Evolutionary conservation across 2,329 filamentous ascomycete genomes (phyloP), one percentile per base, ranked within the genome.

Genomic region (Nothopassalora personata): DNA sequence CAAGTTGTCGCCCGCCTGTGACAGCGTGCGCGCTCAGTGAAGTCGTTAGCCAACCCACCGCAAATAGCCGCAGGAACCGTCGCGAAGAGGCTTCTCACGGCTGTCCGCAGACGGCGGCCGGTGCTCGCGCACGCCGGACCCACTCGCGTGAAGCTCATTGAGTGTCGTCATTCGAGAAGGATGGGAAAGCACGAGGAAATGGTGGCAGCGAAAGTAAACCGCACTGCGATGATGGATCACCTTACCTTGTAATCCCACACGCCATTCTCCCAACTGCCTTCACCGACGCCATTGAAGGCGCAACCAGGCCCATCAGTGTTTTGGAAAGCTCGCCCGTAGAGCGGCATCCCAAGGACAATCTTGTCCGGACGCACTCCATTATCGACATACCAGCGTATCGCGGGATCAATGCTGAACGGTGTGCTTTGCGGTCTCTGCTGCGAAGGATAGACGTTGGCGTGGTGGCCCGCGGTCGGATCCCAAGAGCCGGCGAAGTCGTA

Each of bases 241-340:
- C 45, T 46, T 49, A 74, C 73, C 66, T 96, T 97, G 80, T 88
- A 97, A 74, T 97, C 92, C 79, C 89, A 90, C 0, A 96, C 84
- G 0, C 91, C 91, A 7, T 82, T 79, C 76, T 97, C 92, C 88
- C 89, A 97, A 57, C 83, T 89, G 0, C 91, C 93, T 56, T 86
- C 80, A 1, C 91, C 92, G 8, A 90, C 80, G 6, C 91, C 91
- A 52, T 74, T 82, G 75, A 82, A 97, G 0, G 83, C 76, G 33
- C 79, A 73, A 0, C 93, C 93, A 0, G 85, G 82, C 0, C 91
- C 92, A 28, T 87, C 81, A 0, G 93, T 97, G 64, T 85, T 83
- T 66, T 86, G 81, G 72, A 97, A 97, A 0, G 90, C 85, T 36
- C 91, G 88, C 1, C 93, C 93, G 71, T 97, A 97, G 11, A 97